Conservation (phyloP, 352 stramenopile genomes). For the Phytopythium aichiense region DNA sequence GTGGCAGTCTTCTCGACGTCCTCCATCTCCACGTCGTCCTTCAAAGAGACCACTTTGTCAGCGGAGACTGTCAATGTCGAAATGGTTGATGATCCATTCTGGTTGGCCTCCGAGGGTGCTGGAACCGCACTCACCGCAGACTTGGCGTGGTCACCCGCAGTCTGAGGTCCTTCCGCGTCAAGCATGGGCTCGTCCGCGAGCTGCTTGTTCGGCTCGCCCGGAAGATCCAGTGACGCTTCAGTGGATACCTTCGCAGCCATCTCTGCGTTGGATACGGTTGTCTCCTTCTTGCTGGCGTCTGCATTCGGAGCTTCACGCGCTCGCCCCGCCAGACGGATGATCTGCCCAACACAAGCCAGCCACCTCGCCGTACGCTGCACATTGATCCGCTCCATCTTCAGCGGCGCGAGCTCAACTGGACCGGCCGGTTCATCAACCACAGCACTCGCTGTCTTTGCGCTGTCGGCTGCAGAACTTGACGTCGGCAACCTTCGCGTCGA, state of each 20-base stretch:
- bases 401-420: slow-evolving; percentile 30
- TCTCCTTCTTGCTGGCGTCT: slow-evolving; percentile 7
- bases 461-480: not conserved
- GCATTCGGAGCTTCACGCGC: slow-evolving; percentile 5
- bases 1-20: not conserved
- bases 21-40: not conserved
- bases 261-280: slow-evolving; percentile 4
- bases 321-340: slow-evolving; percentile 48
- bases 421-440: slow-evolving; percentile 3
- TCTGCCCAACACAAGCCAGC: slow-evolving; percentile 57
- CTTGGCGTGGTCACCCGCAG: too few relatives aligned
- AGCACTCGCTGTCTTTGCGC: not conserved
- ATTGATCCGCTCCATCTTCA: slow-evolving; percentile 80
- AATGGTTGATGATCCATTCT: not conserved
- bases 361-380: slow-evolving; percentile 71
- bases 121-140: not conserved
- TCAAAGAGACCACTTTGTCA: not conserved
- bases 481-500: not conserved
- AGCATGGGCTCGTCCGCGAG: not conserved
- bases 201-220: not conserved
- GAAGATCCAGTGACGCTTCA: not conserved
- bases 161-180: not conserved
- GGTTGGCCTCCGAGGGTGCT: not conserved
- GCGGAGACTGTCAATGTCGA: not conserved
- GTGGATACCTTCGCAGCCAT: not conserved